phyloP scores from a whole-genome alignment of 192 early-diverging fungal species.

The Globomyces pollinis-pini region DNA sequence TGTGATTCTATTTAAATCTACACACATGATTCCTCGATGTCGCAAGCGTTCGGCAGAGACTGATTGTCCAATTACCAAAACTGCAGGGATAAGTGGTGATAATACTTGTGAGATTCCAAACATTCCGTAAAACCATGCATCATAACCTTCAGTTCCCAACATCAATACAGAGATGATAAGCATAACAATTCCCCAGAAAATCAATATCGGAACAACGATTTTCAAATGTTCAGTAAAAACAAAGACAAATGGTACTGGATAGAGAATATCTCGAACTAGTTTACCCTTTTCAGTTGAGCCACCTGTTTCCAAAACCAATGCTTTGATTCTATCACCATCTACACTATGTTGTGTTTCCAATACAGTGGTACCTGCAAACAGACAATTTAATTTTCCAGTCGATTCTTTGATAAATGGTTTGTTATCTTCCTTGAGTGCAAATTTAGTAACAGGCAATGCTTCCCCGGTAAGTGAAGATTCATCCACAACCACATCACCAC shows the following conservation, averaged over 20 bases:
- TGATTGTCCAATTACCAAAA: constrained; percentile 66
- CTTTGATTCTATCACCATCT: constrained; percentile 30
- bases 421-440: constrained; percentile 53
- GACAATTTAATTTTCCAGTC: constrained; percentile 42
- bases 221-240: constrained; percentile 76
- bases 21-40: constrained; percentile 59
- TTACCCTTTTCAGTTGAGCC: constrained; percentile 59
- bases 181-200: constrained; percentile 59
- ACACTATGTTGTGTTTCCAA: constrained; percentile 41
- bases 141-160: constrained; percentile 37
- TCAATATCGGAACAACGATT: constrained; percentile 54
- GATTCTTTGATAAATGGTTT: constrained; percentile 13
- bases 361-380: constrained; percentile 63
- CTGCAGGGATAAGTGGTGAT: constrained; percentile 63
- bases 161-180: constrained; percentile 19
- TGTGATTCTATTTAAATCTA: constrained; percentile 66
- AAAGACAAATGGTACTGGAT: constrained; percentile 60
- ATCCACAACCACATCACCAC: constrained; percentile 65
- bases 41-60: constrained; percentile 57
- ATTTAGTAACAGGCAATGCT: constrained; percentile 72
- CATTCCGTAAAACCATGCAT: constrained; percentile 68
- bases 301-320: constrained; percentile 60
- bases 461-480: constrained; percentile 70
- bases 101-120: constrained; percentile 65
- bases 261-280: constrained; percentile 70